Conservation (phyloP, 306 rosid genomes). For the Citrullus mucosospermus region DNA sequence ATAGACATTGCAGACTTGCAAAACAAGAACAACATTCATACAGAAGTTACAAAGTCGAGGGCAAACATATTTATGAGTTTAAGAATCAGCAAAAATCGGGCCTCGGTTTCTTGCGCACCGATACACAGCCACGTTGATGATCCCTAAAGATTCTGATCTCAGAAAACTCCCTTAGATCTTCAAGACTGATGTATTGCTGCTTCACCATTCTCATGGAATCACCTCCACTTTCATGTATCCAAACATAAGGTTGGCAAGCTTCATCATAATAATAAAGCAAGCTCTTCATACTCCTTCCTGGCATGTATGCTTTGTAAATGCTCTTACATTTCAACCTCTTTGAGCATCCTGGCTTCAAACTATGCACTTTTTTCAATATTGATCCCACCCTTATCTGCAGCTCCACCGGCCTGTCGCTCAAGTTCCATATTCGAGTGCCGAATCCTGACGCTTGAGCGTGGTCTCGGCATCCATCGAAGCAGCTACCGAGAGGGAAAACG, state of each 20-base stretch:
- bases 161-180: conserved; percentile 61
- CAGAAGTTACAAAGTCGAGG: not conserved
- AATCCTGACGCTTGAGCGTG: conserved; percentile 45
- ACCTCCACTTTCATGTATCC: conserved; percentile 70
- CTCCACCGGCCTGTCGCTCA: conserved; percentile 74
- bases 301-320: conserved; percentile 81
- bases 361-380: conserved; percentile 61
- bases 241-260: conserved; percentile 78
- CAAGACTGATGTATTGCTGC: conserved; percentile 87
- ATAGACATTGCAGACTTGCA: not conserved
- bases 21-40: conserved; percentile 9
- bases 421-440: conserved; percentile 91
- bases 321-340: conserved; percentile 71
- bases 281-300: conserved; percentile 49
- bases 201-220: conserved; percentile 74
- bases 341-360: conserved; percentile 74
- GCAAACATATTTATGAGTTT: not conserved
- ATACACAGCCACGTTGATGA: conserved; percentile 72
- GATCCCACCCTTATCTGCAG: conserved; percentile 93
- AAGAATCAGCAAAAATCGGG: conserved; percentile 55
- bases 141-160: conserved; percentile 88
- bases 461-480: conserved; percentile 71
- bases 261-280: conserved; percentile 77
- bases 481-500: conserved; percentile 44
- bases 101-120: conserved; percentile 69